Evolutionary conservation across 345 rosid genomes (phyloP).

Genomic region (Eucalyptus erythrocorys): DNA sequence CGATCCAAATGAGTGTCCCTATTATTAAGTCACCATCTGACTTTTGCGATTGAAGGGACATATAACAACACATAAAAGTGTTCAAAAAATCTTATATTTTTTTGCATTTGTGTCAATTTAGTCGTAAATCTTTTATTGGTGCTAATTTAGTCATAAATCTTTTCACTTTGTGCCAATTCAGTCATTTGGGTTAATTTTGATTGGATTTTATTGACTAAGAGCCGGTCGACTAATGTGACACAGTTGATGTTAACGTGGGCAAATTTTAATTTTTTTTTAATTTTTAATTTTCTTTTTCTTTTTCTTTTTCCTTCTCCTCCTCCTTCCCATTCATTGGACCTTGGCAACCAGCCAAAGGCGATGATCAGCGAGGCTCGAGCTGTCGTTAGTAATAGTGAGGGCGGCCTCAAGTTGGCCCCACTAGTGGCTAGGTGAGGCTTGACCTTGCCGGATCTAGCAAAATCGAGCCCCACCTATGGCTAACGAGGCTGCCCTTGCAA

Average conservation of each 20-base stretch:
- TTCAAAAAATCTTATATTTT: rapidly evolving
- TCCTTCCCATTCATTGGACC: rapidly evolving
- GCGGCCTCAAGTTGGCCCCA: rapidly evolving
- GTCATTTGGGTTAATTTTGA: rapidly evolving
- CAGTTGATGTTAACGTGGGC: rapidly evolving
- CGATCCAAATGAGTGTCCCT: background rate
- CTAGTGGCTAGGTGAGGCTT: rapidly evolving
- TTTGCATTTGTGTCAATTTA: rapidly evolving
- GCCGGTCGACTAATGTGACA: rapidly evolving
- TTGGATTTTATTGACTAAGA: rapidly evolving
- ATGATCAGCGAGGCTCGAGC: rapidly evolving
- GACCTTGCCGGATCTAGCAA: rapidly evolving
- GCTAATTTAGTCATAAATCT: rapidly evolving
- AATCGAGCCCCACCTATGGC: rapidly evolving
- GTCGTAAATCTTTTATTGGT: rapidly evolving
- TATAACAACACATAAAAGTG: too few relatives aligned
- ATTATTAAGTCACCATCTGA: background rate
- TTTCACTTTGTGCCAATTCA: rapidly evolving
- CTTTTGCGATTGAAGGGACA: background rate
- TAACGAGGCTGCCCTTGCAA: rapidly evolving
- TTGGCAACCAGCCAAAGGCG: rapidly evolving
- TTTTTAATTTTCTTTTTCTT: rapidly evolving
- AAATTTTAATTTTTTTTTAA: rapidly evolving
- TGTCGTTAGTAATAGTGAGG: rapidly evolving
- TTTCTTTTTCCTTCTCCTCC: too few relatives aligned